These are phyloP conservation scores for Pseudogymnoascus sp. DNA, from an alignment of 2,329 filamentous ascomycete genomes.

Conservation along the genomic window DNA sequence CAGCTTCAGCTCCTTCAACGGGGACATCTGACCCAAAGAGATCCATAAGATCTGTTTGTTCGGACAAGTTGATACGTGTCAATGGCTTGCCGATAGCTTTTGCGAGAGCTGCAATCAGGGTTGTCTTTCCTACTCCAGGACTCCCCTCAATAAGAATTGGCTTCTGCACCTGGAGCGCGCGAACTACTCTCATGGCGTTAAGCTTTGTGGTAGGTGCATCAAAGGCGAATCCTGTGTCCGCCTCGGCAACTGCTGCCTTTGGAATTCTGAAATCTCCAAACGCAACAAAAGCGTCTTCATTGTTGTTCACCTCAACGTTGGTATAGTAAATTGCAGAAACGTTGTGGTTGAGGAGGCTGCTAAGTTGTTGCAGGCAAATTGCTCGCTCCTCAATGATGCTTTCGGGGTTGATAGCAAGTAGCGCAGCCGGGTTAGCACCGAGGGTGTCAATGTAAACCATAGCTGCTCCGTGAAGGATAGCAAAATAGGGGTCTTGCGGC, in stretches of 20 bases:
- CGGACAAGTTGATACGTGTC: constrained; percentile 92
- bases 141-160: constrained; percentile 93
- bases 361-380: constrained; percentile 66
- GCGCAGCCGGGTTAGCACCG: constrained; percentile 86
- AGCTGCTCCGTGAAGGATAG: constrained; percentile 75
- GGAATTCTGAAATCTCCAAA: constrained; percentile 71
- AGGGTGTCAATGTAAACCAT: constrained; percentile 95
- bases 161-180: constrained; percentile 81
- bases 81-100: constrained; percentile 71
- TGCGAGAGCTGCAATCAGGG: constrained; percentile 78
- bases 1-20: constrained; percentile 83
- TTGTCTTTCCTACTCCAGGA: constrained; percentile 97
- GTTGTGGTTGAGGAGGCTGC: constrained; percentile 57
- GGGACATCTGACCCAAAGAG: constrained; percentile 95
- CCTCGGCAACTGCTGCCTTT: constrained; percentile 40
- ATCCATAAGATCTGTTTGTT: constrained; percentile 97
- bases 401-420: constrained; percentile 65
- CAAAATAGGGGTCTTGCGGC: constrained; percentile 37
- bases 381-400: constrained; percentile 65
- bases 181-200: constrained; percentile 85
- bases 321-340: constrained; percentile 58
- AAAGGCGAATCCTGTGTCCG: constrained; percentile 64
- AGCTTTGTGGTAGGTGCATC: constrained; percentile 81
- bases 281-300: constrained; percentile 43
- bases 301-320: constrained; percentile 50